Base-by-base conservation (phyloP, 257 asterid species). In the Osmanthus fragrans region DNA sequence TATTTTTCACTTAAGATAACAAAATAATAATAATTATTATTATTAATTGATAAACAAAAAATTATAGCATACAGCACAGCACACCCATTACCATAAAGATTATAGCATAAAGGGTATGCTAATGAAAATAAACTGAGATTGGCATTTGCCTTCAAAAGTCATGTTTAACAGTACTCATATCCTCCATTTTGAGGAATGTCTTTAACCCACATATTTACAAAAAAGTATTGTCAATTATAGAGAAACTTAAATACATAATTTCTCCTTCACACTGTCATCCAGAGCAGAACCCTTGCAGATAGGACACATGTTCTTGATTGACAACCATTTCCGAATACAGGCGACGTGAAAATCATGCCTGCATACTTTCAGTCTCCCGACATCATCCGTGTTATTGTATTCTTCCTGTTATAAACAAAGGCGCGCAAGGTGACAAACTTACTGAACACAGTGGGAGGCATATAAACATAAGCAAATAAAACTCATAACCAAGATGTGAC, bases 351-450 rank as follows among this genome's bases (percentile, higher is more conserved):
- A 89, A 79, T 89, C 88, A 79, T 89, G 91, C 18, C 77, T 68
- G 66, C 93, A 89, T 67, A 74, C 63, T 69, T 77, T 87, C 82
- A 89, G 39, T 1, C 67, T 84, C 85, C 93, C 94, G 65, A 90
- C 87, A 49, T 89, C 88, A 64, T 90, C 97, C 90, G 75, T 85
- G 80, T 83, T 73, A 70, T 69, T 80, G 88, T 92, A 92, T 79
- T 86, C 92, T 72, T 92, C 96, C 97, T 92, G 86, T 73, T 69
- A 64, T 10, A 84, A 81, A 16, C 40, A 33, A 63, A 30, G 32
- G 6, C 9, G 13, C n/a, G n/a, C 54, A 45, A 13, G 19, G 29
- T 1, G 18, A 39, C 8, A 33, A 68, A 68, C 42, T 37, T 8
- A 8, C 2, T 4, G 12, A 37, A 40, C 45, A 39, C 47, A 40